phyloP scores from a whole-genome alignment of 164 flowering plant species.

The Chimonanthus praecox region DNA sequence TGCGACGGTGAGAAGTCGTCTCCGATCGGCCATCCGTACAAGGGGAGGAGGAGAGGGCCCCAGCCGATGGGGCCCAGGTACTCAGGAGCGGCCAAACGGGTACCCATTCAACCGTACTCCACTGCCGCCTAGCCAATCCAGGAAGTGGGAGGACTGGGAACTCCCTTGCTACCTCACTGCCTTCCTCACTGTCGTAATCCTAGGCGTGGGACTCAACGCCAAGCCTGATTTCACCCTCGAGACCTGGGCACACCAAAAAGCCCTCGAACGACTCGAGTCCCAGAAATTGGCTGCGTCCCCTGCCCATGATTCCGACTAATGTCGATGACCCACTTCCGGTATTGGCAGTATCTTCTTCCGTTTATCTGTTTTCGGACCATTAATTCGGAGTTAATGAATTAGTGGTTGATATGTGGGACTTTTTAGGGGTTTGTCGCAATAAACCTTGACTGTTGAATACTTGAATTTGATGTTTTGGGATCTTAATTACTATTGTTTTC shows the following conservation, averaged over 20 bases:
- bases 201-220: constrained; percentile 95
- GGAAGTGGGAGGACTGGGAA: constrained; percentile 99
- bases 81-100: constrained; percentile 85
- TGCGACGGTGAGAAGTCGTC: constrained; percentile 54
- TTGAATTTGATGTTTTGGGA: neutral
- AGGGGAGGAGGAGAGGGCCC: constrained; percentile 51
- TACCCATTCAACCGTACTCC: constrained; percentile 82
- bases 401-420: neutral
- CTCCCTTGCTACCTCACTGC: constrained; percentile 93
- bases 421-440: neutral
- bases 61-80: constrained; percentile 81
- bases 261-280: constrained; percentile 70
- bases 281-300: constrained; percentile 21
- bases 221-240: constrained; percentile 98
- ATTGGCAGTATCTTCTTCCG: neutral
- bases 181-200: constrained; percentile 88
- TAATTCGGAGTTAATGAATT: neutral
- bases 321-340: neutral
- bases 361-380: neutral
- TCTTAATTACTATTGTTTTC: neutral
- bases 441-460: neutral
- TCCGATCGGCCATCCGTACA: constrained; percentile 39
- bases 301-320: constrained; percentile 10
- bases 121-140: constrained; percentile 69
- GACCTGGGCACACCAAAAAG: constrained; percentile 98